These are phyloP conservation scores for Trichoderma orchidacearum DNA, from an alignment of 495 filamentous ascomycete genomes.

Conservation along the genomic window DNA sequence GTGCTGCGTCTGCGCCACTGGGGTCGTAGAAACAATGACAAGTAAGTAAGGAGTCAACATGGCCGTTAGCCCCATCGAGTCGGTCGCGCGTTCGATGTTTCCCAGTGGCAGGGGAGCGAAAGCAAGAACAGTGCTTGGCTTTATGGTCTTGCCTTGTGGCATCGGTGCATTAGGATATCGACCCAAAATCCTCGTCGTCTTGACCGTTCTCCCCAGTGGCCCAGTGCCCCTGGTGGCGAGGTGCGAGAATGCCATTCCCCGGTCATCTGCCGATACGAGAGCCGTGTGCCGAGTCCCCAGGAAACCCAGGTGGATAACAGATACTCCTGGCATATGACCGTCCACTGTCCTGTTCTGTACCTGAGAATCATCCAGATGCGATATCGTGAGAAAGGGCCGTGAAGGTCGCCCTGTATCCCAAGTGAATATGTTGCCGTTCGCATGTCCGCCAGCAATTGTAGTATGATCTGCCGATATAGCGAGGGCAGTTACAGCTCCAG, in stretches of 20 bases:
- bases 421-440: constrained; percentile 84
- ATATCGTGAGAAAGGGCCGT: constrained; percentile 78
- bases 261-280: constrained; percentile 91
- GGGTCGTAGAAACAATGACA: constrained; percentile 93
- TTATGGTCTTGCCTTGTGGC: constrained; percentile 47
- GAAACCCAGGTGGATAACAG: constrained; percentile 83
- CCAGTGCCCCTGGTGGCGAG: constrained; percentile 85
- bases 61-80: constrained; percentile 81
- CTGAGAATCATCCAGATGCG: constrained; percentile 53
- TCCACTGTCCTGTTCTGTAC: constrained; percentile 53
- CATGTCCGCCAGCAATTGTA: constrained; percentile 82
- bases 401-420: constrained; percentile 80
- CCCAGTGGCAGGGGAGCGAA: constrained; percentile 85
- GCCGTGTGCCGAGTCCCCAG: constrained; percentile 92
- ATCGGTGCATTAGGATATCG: constrained; percentile 64
- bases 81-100: constrained; percentile 78
- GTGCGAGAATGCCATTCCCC: constrained; percentile 96
- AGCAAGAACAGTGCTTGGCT: constrained; percentile 88
- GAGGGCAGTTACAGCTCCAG: constrained; percentile 72
- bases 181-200: constrained; percentile 79
- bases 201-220: constrained; percentile 70
- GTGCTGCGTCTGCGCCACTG: constrained; percentile 88
- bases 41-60: constrained; percentile 93
- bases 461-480: constrained; percentile 89
- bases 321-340: constrained; percentile 66